Evolutionary conservation across 2,329 filamentous ascomycete genomes (phyloP).

Genomic region (Fusarium duplospermum): DNA sequence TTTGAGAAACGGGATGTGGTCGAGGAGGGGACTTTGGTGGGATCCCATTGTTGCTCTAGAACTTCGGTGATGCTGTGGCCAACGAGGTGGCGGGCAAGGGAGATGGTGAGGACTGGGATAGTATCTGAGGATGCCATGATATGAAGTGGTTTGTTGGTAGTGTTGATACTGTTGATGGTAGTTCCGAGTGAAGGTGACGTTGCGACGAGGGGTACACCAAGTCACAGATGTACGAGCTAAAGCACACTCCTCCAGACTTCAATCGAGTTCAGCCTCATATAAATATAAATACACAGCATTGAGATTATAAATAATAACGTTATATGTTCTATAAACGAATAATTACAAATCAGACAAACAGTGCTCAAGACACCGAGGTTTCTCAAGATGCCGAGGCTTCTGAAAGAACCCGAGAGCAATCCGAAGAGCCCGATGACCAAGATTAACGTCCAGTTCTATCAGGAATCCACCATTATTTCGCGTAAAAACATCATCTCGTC

Average conservation of each 20-base stretch:
- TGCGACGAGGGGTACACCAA: no score
- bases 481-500: background rate
- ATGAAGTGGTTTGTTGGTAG: background rate
- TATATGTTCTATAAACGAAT: background rate
- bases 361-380: background rate
- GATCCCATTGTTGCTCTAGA: constrained; percentile 8
- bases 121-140: background rate
- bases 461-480: background rate
- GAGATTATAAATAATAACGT: background rate
- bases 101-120: constrained; percentile 4
- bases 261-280: background rate
- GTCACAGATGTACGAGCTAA: background rate
- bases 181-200: background rate
- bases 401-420: background rate
- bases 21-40: background rate
- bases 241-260: background rate
- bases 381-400: background rate
- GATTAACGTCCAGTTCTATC: background rate
- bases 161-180: background rate
- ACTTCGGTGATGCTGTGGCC: background rate
- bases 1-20: constrained; percentile 9
- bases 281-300: background rate
- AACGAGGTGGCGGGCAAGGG: constrained; percentile 8
- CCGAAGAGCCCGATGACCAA: background rate
- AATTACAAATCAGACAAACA: background rate